Base-by-base conservation (phyloP, 768 basidiomycete genomes). In the Pisolithus microcarpus region DNA sequence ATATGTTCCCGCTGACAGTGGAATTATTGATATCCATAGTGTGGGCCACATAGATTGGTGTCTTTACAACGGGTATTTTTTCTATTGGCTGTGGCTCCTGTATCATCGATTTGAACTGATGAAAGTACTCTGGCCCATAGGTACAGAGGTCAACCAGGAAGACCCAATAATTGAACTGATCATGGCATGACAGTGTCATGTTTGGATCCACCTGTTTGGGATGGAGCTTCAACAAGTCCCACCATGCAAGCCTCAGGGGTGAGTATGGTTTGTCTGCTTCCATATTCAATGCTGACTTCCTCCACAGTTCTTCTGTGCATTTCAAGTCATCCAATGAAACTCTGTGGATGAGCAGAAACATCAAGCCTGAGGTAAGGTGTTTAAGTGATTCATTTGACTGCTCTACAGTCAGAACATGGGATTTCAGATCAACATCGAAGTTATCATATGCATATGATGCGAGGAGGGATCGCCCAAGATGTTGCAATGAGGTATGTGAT, bases 401-500 rank as follows among this genome's bases (percentile, higher is more conserved):
- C 38, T 75, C 67, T 1, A 67, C 37, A 0, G 68, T 70, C 0
- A 68, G 68, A 3, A 61, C 51, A 1, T 56, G n/a, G 8, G 57
- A 48, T 39, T 68, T 65, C 7, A 74, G 50, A 23, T 70, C 58
- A 6, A 74, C 60, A 50, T 77, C 73, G 28, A 75, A 64, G 50
- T 77, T 77, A 53, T 77, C 70, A 34, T 70, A 76, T 4, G 69
- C 71, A 59, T 63, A 70, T 5, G 52, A 45, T 0, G 59, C 50
- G 0, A 61, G 45, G 7, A 68, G 51, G 7, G 58, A 60, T 21
- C 56, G 46, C 0, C 65, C 66, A 11, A 67, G 53, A 11, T 40
- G 19, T 7, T 52, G 49, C 5, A 70, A 53, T 5, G 38, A 31
- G 1, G 36, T 11, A 7, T 39, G 36, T 1, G 67, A 53, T 38